Conservation (phyloP, 805 yeast species). For the Cyberlindnera amylophila region DNA sequence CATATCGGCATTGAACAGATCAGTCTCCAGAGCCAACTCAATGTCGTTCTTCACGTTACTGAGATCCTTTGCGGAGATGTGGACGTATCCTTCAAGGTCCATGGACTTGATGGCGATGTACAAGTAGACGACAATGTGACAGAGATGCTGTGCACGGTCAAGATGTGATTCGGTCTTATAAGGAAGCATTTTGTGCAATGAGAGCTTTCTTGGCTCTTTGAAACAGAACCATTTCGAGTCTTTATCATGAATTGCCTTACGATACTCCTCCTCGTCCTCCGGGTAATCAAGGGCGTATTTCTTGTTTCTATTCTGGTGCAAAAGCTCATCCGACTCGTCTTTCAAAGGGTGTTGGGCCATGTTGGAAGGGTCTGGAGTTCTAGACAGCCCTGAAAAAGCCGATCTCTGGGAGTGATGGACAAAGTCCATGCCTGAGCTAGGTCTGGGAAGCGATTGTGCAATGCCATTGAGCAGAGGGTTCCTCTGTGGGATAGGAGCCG, state of each 20-base stretch:
- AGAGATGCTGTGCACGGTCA: slow-evolving; percentile 69
- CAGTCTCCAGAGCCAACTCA: slow-evolving; percentile 52
- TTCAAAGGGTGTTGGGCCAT: slow-evolving; percentile 3
- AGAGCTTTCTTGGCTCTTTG: slow-evolving; percentile 30
- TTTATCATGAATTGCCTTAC: slow-evolving; percentile 29
- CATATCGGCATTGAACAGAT: slow-evolving; percentile 39
- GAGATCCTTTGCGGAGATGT: slow-evolving; percentile 65
- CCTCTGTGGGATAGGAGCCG: slow-evolving; percentile 25
- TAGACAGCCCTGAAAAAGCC: slow-evolving; percentile 11
- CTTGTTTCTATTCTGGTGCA: slow-evolving; percentile 29
- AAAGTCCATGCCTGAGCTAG: slow-evolving; percentile 18
- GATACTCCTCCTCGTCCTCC: slow-evolving; percentile 33
- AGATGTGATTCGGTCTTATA: slow-evolving; percentile 64
- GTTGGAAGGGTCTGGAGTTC: slow-evolving; percentile 27
- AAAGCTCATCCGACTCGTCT: slow-evolving; percentile 18
- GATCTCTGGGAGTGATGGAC: slow-evolving; percentile 7
- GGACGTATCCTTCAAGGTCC: slow-evolving; percentile 68
- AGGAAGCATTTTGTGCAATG: slow-evolving; percentile 50
- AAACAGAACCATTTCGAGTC: slow-evolving; percentile 39
- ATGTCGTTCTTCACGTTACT: slow-evolving; percentile 39
- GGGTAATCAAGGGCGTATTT: slow-evolving; percentile 54
- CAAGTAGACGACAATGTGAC: slow-evolving; percentile 76
- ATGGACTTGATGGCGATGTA: slow-evolving; percentile 72
- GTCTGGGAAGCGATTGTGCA: slow-evolving; percentile 9
- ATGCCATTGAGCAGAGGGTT: slow-evolving; percentile 9